phyloP scores from a whole-genome alignment of 2,329 filamentous ascomycete species.

The Penicillium sp. region DNA sequence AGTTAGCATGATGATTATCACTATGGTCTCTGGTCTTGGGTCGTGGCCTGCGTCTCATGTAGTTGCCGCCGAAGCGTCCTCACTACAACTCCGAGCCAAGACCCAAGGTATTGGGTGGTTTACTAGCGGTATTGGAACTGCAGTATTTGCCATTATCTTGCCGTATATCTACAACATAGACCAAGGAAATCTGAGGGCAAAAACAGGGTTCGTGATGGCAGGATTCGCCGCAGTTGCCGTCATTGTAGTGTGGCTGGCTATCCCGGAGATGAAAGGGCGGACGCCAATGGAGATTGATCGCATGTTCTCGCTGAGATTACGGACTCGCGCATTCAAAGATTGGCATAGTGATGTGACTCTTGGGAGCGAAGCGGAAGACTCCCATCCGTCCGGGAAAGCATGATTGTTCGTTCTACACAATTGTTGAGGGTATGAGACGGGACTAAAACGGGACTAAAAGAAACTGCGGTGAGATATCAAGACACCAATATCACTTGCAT shows the following conservation, averaged over 20 bases:
- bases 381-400: not conserved
- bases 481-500: not conserved
- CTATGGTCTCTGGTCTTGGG: constrained; percentile 37
- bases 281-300: constrained; percentile 48
- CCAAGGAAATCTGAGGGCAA: constrained; percentile 14
- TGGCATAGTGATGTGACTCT: constrained; percentile 12
- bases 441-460: not conserved
- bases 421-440: not conserved
- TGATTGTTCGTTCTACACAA: not conserved
- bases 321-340: constrained; percentile 12
- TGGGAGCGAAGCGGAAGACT: not conserved
- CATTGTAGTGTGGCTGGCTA: constrained; percentile 41
- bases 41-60: constrained; percentile 34
- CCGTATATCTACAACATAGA: constrained; percentile 48
- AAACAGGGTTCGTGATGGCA: constrained; percentile 21
- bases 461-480: not conserved
- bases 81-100: constrained; percentile 34
- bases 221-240: constrained; percentile 14
- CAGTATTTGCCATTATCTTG: constrained; percentile 44
- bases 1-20: constrained; percentile 43
- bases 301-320: constrained; percentile 25
- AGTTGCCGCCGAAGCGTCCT: constrained; percentile 30
- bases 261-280: constrained; percentile 54
- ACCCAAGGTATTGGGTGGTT: constrained; percentile 42
- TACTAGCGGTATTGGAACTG: constrained; percentile 37